Conservation (phyloP, 2,329 filamentous ascomycete genomes). For the Neophaeococcomyces aloes region DNA sequence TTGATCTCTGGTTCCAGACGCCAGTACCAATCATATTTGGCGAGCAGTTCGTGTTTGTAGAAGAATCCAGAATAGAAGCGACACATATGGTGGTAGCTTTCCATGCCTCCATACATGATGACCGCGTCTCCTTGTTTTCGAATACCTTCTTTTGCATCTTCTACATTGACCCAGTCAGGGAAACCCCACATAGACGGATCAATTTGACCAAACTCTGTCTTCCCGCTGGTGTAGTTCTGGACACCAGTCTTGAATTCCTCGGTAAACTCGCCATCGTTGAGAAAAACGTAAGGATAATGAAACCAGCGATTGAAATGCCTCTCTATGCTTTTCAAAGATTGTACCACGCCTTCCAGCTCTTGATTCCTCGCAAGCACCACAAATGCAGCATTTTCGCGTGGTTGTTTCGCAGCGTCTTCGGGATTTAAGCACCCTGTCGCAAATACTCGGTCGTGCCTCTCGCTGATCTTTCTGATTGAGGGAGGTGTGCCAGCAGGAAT, state of each 20-base stretch:
- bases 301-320: conserved; percentile 99
- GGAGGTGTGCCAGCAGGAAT: conserved; percentile 83
- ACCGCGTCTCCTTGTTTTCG: conserved; percentile 91
- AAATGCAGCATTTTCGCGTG: conserved; percentile 86
- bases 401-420: conserved; percentile 59
- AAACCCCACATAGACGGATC: conserved; percentile 87
- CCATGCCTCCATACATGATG: conserved; percentile 98
- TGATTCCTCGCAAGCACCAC: conserved; percentile 93
- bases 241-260: conserved; percentile 82
- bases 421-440: conserved; percentile 74
- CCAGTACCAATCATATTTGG: conserved; percentile 99
- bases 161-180: conserved; percentile 89
- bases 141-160: conserved; percentile 91
- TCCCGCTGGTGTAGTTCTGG: conserved; percentile 74
- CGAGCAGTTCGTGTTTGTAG: conserved; percentile 87
- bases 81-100: conserved; percentile 99
- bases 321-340: conserved; percentile 96
- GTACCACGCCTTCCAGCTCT: conserved; percentile 88
- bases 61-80: conserved; percentile 99
- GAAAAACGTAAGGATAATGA: conserved; percentile 94
- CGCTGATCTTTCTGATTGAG: conserved; percentile 90
- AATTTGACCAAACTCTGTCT: conserved; percentile 90
- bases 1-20: conserved; percentile 97
- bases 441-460: conserved; percentile 95
- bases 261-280: conserved; percentile 97